These are phyloP conservation scores for Pythium brachiatum DNA, from an alignment of 352 stramenopile genomes.

Conservation along the genomic window DNA sequence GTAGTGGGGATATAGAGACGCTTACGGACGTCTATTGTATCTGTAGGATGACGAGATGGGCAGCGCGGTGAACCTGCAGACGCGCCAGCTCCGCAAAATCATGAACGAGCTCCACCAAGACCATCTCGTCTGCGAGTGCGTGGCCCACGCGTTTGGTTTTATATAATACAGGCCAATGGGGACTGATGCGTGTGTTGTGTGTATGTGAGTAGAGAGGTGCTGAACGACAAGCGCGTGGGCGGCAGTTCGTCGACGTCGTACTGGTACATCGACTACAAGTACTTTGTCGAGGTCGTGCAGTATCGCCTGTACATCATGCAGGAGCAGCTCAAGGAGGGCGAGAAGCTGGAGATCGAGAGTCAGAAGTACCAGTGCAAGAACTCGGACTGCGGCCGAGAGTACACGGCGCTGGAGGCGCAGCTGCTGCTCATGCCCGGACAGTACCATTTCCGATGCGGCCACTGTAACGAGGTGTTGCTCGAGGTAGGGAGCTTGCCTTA, in stretches of 20 bases:
- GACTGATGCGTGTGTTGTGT: background rate
- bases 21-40: background rate
- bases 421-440: constrained; percentile 78
- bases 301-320: constrained; percentile 88
- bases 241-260: constrained; percentile 88
- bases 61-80: constrained; percentile 85
- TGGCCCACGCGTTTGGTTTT: background rate
- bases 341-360: constrained; percentile 85
- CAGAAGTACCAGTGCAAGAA: constrained; percentile 88
- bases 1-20: background rate
- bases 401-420: constrained; percentile 84
- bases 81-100: constrained; percentile 86
- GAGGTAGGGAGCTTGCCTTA: constrained; percentile 31
- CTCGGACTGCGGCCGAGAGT: constrained; percentile 81
- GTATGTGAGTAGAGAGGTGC: constrained; percentile 52
- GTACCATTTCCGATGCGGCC: constrained; percentile 81
- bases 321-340: constrained; percentile 81
- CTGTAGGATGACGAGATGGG: constrained; percentile 85
- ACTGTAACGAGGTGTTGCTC: constrained; percentile 83
- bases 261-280: constrained; percentile 93
- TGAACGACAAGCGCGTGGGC: constrained; percentile 83
- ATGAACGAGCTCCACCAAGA: constrained; percentile 88
- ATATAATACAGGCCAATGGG: background rate
- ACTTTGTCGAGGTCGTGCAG: constrained; percentile 89
- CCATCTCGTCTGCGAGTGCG: constrained; percentile 82